Base-by-base conservation (phyloP, 1,284 basidiomycete genomes). In the Ustilago xerochloae region DNA sequence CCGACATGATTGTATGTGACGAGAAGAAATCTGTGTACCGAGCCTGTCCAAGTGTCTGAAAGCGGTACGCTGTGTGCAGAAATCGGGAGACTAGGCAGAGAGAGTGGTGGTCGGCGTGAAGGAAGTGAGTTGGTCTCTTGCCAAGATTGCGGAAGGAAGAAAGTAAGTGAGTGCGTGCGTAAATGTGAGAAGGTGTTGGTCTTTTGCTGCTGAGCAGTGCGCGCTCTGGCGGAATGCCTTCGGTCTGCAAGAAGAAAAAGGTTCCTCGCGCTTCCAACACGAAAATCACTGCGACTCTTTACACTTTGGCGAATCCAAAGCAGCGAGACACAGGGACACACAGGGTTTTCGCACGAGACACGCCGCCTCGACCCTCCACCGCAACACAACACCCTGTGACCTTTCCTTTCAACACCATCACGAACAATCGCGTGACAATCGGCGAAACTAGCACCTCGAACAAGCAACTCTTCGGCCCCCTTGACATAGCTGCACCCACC, bases 1-100 rank as follows among this genome's bases (percentile, higher is more conserved):
- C 81, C 71, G 81, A 83, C 79, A 83, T 83, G 28, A 29, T 62
- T 36, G 45, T 50, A 24, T 33, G 50, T 41, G 18, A 20, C 3
- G 20, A 28, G 5, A 20, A 12, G 36, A 20, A n/a, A 39, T 39
- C 30, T 38, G 35, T n/a, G 13, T 12, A 35, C 20, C 43, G 6
- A 22, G 15, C 35, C 22, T 36, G 26, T 39, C n/a, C n/a, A n/a
- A n/a, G n/a, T n/a, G n/a, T n/a, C n/a, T n/a, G n/a, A n/a, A n/a
- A n/a, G n/a, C n/a, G n/a, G n/a, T n/a, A n/a, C n/a, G n/a, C n/a
- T n/a, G 56, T 41, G 26, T 29, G 54, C 9, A 43, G 7, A n/a
- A n/a, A n/a, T n/a, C n/a, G n/a, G n/a, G n/a, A n/a, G n/a, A n/a
- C n/a, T n/a, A n/a, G n/a, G n/a, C n/a, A n/a, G n/a, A n/a, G n/a